Conservation (phyloP, 306 rosid genomes). For the Astragalus glycyphyllos region DNA sequence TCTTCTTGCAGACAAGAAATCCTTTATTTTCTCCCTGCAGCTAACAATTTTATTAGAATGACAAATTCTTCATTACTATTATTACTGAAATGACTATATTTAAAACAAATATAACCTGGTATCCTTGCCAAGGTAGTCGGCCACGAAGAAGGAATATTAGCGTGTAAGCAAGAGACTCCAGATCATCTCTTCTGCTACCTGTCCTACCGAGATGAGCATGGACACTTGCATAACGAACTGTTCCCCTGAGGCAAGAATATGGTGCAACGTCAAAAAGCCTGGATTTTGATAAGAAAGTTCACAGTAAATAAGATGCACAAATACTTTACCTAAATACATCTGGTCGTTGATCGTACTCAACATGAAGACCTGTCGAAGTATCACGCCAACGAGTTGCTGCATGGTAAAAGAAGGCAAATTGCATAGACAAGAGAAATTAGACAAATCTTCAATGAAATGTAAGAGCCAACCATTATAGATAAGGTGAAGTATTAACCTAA, state of each 20-base stretch:
- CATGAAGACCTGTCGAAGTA: conserved; percentile 75
- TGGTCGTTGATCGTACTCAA: conserved; percentile 94
- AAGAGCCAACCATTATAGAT: neutral
- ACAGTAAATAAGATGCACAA: conserved; percentile 18
- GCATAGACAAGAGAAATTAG: conserved; percentile 11
- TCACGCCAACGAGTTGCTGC: conserved; percentile 91
- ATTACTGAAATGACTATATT: conserved; percentile 4
- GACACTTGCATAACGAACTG: conserved; percentile 93
- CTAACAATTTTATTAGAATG: conserved; percentile 26
- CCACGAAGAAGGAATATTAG: conserved; percentile 91
- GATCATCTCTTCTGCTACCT: conserved; percentile 88
- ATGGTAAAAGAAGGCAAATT: conserved; percentile 29
- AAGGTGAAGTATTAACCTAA: conserved; percentile 57
- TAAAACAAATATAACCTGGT: conserved; percentile 67
- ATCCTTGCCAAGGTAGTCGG: conserved; percentile 97
- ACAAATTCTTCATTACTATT: neutral
- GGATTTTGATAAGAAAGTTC: neutral
- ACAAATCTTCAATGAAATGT: conserved; percentile 42
- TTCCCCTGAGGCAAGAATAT: conserved; percentile 65
- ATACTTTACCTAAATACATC: conserved; percentile 81
- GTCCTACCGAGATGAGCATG: conserved; percentile 97
- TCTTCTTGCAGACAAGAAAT: conserved; percentile 93
- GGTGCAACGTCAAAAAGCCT: conserved; percentile 26
- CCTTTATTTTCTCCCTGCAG: conserved; percentile 95
- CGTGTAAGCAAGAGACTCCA: conserved; percentile 92